Evolutionary conservation across 2,329 filamentous ascomycete species (phyloP).

Genomic region (Cordyceps cateniannulata): DNA sequence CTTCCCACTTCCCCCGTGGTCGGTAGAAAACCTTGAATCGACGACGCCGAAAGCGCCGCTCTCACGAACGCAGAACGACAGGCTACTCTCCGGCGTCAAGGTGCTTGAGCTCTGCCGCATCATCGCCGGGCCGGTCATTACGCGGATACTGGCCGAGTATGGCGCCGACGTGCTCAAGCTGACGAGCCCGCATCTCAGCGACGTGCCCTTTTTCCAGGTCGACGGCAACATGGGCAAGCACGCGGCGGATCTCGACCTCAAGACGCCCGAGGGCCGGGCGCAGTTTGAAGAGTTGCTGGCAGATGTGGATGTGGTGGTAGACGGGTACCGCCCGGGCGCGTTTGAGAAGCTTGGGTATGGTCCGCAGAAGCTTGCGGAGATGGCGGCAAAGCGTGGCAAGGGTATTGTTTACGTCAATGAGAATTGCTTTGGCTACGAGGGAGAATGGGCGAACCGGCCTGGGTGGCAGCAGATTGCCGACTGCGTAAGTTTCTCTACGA

Average conservation of each 20-base stretch:
- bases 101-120: slow-evolving; percentile 71
- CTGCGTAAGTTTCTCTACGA: slow-evolving; percentile 32
- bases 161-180: slow-evolving; percentile 69
- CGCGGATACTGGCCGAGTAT: slow-evolving; percentile 65
- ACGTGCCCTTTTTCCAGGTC: slow-evolving; percentile 66
- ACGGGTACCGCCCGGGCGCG: slow-evolving; percentile 63
- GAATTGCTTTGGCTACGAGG: slow-evolving; percentile 60
- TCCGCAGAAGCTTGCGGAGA: slow-evolving; percentile 42
- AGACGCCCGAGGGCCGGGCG: slow-evolving; percentile 43
- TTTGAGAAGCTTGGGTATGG: slow-evolving; percentile 59
- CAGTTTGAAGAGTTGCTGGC: slow-evolving; percentile 53
- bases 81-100: slow-evolving; percentile 53
- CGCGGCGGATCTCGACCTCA: slow-evolving; percentile 56
- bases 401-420: slow-evolving; percentile 64
- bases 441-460: slow-evolving; percentile 55
- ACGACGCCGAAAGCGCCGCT: slow-evolving; percentile 42
- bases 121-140: slow-evolving; percentile 69
- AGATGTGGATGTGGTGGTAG: slow-evolving; percentile 57
- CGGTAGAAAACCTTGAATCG: slow-evolving; percentile 43
- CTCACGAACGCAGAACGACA: slow-evolving; percentile 16
- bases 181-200: slow-evolving; percentile 59
- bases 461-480: slow-evolving; percentile 72
- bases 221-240: slow-evolving; percentile 69
- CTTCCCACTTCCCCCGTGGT: slow-evolving; percentile 37
- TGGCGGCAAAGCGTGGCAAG: slow-evolving; percentile 48